Conservation (phyloP, 495 filamentous ascomycete species). For the Staphylotrichum longicolle region DNA sequence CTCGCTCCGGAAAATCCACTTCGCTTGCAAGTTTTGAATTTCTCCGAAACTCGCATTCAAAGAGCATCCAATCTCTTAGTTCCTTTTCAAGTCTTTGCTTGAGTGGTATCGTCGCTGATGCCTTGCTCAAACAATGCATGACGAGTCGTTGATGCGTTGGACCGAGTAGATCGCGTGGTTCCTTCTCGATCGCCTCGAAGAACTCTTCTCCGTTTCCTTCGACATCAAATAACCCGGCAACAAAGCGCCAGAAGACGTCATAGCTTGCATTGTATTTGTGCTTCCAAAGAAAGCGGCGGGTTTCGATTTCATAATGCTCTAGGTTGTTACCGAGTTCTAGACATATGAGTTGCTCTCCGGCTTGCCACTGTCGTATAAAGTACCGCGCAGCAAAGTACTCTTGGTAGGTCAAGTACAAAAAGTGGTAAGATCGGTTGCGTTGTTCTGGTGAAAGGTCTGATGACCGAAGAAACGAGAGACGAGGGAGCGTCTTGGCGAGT, state of each 20-base stretch:
- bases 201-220: constrained; percentile 25
- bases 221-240: constrained; percentile 39
- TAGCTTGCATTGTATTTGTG: constrained; percentile 44
- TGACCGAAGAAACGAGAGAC: constrained; percentile 38
- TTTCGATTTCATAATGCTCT: constrained; percentile 2
- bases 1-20: constrained; percentile 32
- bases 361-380: constrained; percentile 42
- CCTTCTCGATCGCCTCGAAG: constrained; percentile 37
- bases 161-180: constrained; percentile 43
- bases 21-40: constrained; percentile 20
- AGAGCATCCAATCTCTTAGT: constrained; percentile 30
- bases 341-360: constrained; percentile 23
- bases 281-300: constrained; percentile 33
- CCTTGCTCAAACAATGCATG: constrained; percentile 45
- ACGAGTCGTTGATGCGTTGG: constrained; percentile 41
- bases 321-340: constrained; percentile 20
- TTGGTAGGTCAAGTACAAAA: constrained; percentile 45
- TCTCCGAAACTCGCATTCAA: constrained; percentile 27
- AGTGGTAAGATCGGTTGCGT: constrained; percentile 38
- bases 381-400: constrained; percentile 46
- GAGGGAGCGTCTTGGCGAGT: constrained; percentile 21
- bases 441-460: constrained; percentile 26
- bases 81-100: constrained; percentile 25
- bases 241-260: constrained; percentile 48
- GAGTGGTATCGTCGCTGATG: constrained; percentile 17